phyloP scores from a whole-genome alignment of 2,329 filamentous ascomycete genomes.

The Coniochaeta sp. region DNA sequence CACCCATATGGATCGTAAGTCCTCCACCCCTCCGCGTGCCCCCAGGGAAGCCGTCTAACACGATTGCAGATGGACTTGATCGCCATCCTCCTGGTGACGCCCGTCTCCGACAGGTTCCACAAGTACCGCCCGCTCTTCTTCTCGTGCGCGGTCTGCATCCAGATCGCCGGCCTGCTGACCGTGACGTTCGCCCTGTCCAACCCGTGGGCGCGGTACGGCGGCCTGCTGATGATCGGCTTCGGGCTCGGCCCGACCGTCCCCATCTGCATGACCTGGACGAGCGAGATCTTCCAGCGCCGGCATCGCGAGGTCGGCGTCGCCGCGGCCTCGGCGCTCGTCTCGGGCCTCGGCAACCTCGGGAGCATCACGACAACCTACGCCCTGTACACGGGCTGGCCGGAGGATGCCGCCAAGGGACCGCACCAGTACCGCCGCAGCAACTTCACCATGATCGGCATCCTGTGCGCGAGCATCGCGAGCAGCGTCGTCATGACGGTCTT shows the following conservation, averaged over 20 bases:
- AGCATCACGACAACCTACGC: conserved; percentile 85
- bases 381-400: conserved; percentile 79
- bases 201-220: conserved; percentile 80
- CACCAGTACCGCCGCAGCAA: conserved; percentile 77
- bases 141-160: conserved; percentile 64
- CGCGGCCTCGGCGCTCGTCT: conserved; percentile 76
- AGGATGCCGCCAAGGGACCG: conserved; percentile 60
- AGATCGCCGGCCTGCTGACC: conserved; percentile 73
- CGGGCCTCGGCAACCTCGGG: conserved; percentile 78
- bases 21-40: background rate
- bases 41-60: background rate
- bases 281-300: conserved; percentile 80
- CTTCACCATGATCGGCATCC: conserved; percentile 78
- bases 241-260: conserved; percentile 86
- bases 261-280: conserved; percentile 91
- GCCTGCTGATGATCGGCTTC: conserved; percentile 83
- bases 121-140: conserved; percentile 74
- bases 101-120: conserved; percentile 82
- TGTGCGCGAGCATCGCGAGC: conserved; percentile 68
- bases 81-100: conserved; percentile 78
- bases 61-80: conserved; percentile 69
- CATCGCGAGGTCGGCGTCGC: conserved; percentile 90
- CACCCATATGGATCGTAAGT: conserved; percentile 85
- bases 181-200: conserved; percentile 65
- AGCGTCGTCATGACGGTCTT: conserved; percentile 61